Conservation (phyloP, 345 rosid genomes). For the Linum usitatissimum region DNA sequence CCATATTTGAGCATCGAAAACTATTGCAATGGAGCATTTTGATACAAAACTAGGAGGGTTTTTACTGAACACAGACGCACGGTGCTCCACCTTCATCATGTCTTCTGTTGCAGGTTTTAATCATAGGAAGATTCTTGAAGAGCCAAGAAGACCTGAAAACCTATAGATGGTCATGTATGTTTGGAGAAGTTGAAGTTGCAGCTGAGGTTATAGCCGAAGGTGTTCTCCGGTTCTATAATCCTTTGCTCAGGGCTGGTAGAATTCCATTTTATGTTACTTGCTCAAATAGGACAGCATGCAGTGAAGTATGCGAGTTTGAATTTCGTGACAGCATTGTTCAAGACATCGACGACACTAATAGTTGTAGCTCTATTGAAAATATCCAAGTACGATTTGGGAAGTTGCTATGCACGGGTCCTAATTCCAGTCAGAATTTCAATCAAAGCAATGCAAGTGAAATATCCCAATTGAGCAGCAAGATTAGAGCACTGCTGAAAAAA, state of each 20-base stretch:
- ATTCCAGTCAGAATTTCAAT: slow-evolving; percentile 12
- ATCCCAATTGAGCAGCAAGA: slow-evolving; percentile 44
- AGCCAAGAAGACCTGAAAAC: slow-evolving; percentile 38
- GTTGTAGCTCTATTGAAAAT: slow-evolving; percentile 21
- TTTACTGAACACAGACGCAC: neutral
- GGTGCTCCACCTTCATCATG: neutral
- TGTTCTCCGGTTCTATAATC: slow-evolving; percentile 60
- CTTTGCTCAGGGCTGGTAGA: slow-evolving; percentile 54
- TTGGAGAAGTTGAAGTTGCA: slow-evolving; percentile 94
- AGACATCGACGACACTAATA: slow-evolving; percentile 22
- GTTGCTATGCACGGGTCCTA: slow-evolving; percentile 42
- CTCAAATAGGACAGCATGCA: slow-evolving; percentile 90
- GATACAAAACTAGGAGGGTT: too few relatives aligned
- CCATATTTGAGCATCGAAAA: neutral
- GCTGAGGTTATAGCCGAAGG: slow-evolving; percentile 78
- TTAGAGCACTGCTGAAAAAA: slow-evolving; percentile 53
- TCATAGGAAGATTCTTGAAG: slow-evolving; percentile 69
- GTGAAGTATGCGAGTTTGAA: slow-evolving; percentile 94
- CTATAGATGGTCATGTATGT: slow-evolving; percentile 83
- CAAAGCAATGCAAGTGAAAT: slow-evolving; percentile 21
- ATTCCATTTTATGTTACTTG: slow-evolving; percentile 87
- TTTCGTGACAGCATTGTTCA: slow-evolving; percentile 31
- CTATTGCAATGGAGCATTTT: too few relatives aligned
- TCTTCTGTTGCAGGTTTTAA: slow-evolving; percentile 38
- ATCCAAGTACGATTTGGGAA: slow-evolving; percentile 53